Evolutionary conservation across 2,329 filamentous ascomycete species (phyloP).

Genomic region (Thielaviopsis populi): DNA sequence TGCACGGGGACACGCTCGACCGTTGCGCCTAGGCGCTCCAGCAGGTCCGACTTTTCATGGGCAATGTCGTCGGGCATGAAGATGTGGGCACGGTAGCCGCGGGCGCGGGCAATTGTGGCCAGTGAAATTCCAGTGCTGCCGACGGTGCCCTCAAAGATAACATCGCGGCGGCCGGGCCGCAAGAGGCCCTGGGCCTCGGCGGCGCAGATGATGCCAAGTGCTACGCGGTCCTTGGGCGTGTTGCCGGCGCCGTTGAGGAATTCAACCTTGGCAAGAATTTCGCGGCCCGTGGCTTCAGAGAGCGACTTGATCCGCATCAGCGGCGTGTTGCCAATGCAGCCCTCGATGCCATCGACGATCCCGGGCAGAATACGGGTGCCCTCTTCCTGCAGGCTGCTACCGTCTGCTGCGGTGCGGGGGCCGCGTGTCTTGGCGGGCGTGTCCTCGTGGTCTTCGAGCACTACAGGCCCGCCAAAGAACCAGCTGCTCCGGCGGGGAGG

Average conservation of each 20-base stretch:
- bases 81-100: conserved; percentile 85
- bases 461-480: conserved; percentile 34
- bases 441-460: conserved; percentile 18
- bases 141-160: conserved; percentile 93
- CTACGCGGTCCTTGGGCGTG: conserved; percentile 89
- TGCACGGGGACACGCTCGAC: conserved; percentile 84
- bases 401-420: conserved; percentile 19
- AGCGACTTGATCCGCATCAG: conserved; percentile 74
- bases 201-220: conserved; percentile 70
- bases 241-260: conserved; percentile 90
- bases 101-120: conserved; percentile 71
- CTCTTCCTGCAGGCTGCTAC: conserved; percentile 21
- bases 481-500: conserved; percentile 27
- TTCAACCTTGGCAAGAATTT: conserved; percentile 87
- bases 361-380: conserved; percentile 16
- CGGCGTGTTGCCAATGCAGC: conserved; percentile 85
- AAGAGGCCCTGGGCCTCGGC: conserved; percentile 68
- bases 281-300: conserved; percentile 72
- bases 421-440: neutral
- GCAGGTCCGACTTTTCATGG: conserved; percentile 73
- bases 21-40: conserved; percentile 77
- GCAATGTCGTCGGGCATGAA: conserved; percentile 94
- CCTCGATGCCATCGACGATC: conserved; percentile 67
- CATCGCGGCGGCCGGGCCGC: conserved; percentile 68
- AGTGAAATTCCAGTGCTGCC: conserved; percentile 93